Base-by-base conservation (phyloP, 768 basidiomycete species). In the Mycena haematopus region DNA sequence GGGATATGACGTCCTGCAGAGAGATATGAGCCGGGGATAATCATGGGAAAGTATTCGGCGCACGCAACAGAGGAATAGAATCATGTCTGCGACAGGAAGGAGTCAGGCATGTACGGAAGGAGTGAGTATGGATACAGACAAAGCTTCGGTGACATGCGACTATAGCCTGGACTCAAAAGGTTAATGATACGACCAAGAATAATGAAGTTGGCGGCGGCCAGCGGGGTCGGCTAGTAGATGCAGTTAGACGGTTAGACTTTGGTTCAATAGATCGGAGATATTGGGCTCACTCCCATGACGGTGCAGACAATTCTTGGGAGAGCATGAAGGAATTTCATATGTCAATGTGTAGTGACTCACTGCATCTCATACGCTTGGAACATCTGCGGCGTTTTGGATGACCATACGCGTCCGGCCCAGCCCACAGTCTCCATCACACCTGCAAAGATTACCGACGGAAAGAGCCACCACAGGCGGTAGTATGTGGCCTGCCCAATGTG, bases 1-100 rank as follows among this genome's bases (percentile, higher is more conserved):
- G 78, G 11, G 88, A 82, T 35, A 86, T 71, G 21, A 88, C 69
- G 65, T 91, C 90, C 80, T 51, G 25, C 22, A 21, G 29, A 31
- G 9, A 9, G 4, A 5, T 31, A 4, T 31, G 6, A 31, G 29
- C 29, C 9, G 29, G n/a, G n/a, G 6, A 31, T 31, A 9, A 31
- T 31, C 9, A 31, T 31, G 29, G 29, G 29, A 9, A 31, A 9
- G 29, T 5, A 31, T 31, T 31, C 9, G 29, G 49, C 76, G 57
- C 52, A 81, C 79, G 42, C 75, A 77, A 5, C 68, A 74, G 14
- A 73, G 72, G 65, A 82, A 80, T 7, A 80, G 55, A 24, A 75
- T 76, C 4, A 77, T 76, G 59, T 81, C 80, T 82, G 29, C 9
- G 29, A 9, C 9, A 31, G 29, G 9, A 5, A 31, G 29, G 4